A percentile compares a stretch with the other conserved stretches of the same genome.
phyloP scores from a whole-genome alignment of 2,329 filamentous ascomycete genomes.

The Aureobasidium vineae region DNA sequence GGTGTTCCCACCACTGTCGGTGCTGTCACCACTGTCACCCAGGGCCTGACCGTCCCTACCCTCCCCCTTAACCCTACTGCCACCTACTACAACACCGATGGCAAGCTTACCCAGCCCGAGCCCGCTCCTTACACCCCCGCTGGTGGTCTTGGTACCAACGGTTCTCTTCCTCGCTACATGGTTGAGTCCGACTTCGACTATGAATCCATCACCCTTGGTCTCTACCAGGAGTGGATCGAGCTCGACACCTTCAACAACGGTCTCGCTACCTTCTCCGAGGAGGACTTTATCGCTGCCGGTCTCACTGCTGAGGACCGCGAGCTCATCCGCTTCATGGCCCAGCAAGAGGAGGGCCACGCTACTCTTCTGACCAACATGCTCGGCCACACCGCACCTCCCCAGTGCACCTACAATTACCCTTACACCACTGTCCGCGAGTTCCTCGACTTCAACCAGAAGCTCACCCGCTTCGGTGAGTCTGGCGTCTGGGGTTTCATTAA shows the following conservation, averaged over 20 bases:
- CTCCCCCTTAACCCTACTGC: slow-evolving; percentile 60
- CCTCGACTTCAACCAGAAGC: slow-evolving; percentile 79
- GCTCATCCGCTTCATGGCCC: slow-evolving; percentile 71
- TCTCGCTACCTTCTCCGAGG: slow-evolving; percentile 64
- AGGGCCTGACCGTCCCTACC: slow-evolving; percentile 58
- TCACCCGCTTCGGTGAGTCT: slow-evolving; percentile 78
- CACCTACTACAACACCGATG: slow-evolving; percentile 69
- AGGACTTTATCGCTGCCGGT: slow-evolving; percentile 68
- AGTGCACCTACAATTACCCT: slow-evolving; percentile 82
- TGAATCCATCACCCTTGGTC: slow-evolving; percentile 68
- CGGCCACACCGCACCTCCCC: slow-evolving; percentile 64
- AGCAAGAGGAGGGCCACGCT: slow-evolving; percentile 75
- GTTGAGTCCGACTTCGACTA: slow-evolving; percentile 82
- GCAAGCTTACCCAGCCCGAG: slow-evolving; percentile 63
- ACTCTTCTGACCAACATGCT: slow-evolving; percentile 77
- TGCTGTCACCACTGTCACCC: slow-evolving; percentile 59
- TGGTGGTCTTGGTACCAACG: slow-evolving; percentile 73
- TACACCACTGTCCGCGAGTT: slow-evolving; percentile 71
- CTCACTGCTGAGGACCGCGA: slow-evolving; percentile 67
- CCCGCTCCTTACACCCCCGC: slow-evolving; percentile 70
- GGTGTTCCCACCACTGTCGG: slow-evolving; percentile 69
- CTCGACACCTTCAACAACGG: slow-evolving; percentile 79
- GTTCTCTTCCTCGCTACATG: slow-evolving; percentile 71
- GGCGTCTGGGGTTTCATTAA: slow-evolving; percentile 78
- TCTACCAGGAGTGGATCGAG: slow-evolving; percentile 85